phyloP scores from a whole-genome alignment of 2,329 filamentous ascomycete genomes.

The Colletotrichum truncatum region DNA sequence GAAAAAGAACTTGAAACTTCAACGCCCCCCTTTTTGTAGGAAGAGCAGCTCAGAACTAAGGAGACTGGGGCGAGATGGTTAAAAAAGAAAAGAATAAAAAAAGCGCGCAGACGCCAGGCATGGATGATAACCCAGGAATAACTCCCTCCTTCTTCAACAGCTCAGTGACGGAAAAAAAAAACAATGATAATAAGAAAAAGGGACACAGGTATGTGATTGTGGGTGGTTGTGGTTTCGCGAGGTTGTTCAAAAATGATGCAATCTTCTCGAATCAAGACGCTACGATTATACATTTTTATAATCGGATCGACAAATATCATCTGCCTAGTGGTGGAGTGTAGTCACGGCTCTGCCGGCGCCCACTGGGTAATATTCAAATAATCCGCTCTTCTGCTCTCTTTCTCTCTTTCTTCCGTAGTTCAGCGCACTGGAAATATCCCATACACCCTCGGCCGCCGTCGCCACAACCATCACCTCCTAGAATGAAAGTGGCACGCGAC shows the following conservation, averaged over 20 bases:
- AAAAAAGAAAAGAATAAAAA: background rate
- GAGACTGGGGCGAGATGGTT: too few relatives aligned
- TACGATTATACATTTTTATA: slow-evolving; percentile 30
- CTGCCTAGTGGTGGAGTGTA: background rate
- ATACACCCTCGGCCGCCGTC: background rate
- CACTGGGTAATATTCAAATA: slow-evolving; percentile 8
- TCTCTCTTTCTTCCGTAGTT: background rate
- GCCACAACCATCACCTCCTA: background rate
- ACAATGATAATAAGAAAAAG: background rate
- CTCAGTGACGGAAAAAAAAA: too few relatives aligned
- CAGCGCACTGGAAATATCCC: background rate
- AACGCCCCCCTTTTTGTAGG: background rate
- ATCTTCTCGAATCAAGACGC: slow-evolving; percentile 6
- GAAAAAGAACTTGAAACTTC: background rate
- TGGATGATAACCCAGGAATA: too few relatives aligned
- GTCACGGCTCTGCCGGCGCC: slow-evolving; percentile 17
- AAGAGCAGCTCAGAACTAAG: too few relatives aligned
- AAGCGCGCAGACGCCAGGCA: background rate
- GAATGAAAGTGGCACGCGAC: slow-evolving; percentile 1
- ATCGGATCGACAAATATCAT: background rate
- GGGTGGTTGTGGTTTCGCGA: too few relatives aligned
- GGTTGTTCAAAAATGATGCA: background rate
- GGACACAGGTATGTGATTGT: background rate
- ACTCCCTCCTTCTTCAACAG: too few relatives aligned
- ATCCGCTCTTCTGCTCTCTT: background rate